Evolutionary conservation across 2,329 filamentous ascomycete genomes (phyloP).

Genomic region (Paecilomyces fulvus): DNA sequence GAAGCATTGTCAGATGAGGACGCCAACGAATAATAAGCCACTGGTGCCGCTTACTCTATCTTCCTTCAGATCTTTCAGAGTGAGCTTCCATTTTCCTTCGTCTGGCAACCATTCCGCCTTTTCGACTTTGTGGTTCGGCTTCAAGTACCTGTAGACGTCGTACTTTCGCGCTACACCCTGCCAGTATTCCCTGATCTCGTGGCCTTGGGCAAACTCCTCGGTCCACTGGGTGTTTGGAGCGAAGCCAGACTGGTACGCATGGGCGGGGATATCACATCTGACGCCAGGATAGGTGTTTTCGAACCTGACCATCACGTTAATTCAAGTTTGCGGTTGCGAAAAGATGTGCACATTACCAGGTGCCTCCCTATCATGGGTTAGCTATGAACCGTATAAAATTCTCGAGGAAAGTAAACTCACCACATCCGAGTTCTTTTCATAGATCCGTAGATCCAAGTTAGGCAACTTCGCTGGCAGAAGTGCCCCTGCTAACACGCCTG

Average conservation of each 20-base stretch:
- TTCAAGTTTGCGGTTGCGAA: background rate
- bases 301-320: slow-evolving; percentile 15
- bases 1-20: slow-evolving; percentile 22
- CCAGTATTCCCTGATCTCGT: slow-evolving; percentile 62
- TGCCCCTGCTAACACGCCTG: slow-evolving; percentile 56
- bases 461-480: slow-evolving; percentile 63
- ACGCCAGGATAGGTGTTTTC: slow-evolving; percentile 54
- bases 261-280: slow-evolving; percentile 59
- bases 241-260: slow-evolving; percentile 63
- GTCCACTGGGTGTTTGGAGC: slow-evolving; percentile 61
- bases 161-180: slow-evolving; percentile 54
- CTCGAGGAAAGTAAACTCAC: slow-evolving; percentile 39
- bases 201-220: slow-evolving; percentile 57
- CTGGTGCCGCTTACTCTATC: slow-evolving; percentile 10
- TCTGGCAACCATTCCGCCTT: slow-evolving; percentile 48
- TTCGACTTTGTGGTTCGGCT: slow-evolving; percentile 49
- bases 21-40: background rate
- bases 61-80: slow-evolving; percentile 26
- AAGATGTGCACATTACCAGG: slow-evolving; percentile 24
- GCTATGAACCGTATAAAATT: slow-evolving; percentile 37
- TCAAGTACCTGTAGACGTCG: slow-evolving; percentile 52
- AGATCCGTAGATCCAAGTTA: slow-evolving; percentile 55
- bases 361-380: slow-evolving; percentile 31
- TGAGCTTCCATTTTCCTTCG: slow-evolving; percentile 49
- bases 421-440: slow-evolving; percentile 60